These are phyloP conservation scores for Grammothele lineata DNA, from an alignment of 768 basidiomycete genomes.

Conservation along the genomic window DNA sequence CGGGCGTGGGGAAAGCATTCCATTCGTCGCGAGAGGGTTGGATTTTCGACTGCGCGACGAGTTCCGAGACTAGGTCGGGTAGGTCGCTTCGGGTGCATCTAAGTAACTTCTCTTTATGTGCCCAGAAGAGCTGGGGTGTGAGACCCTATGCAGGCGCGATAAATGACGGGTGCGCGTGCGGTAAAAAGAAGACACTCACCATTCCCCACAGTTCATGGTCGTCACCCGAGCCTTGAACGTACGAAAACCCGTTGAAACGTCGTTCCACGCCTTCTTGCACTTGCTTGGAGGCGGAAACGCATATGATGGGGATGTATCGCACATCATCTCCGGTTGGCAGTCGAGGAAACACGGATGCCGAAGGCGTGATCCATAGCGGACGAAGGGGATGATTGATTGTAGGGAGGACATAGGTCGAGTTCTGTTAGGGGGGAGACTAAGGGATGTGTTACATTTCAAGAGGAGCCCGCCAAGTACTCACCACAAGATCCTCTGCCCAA, in stretches of 20 bases:
- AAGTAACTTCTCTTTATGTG: conserved; percentile 46
- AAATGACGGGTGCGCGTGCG: neutral
- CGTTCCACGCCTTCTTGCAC: conserved; percentile 57
- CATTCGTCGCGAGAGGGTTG: conserved; percentile 3
- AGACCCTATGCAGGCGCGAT: conserved; percentile 50
- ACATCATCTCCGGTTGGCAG: conserved; percentile 25
- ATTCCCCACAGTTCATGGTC: conserved; percentile 90
- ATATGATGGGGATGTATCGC: conserved; percentile 69
- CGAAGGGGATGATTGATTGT: conserved; percentile 60
- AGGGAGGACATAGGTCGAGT: conserved; percentile 69
- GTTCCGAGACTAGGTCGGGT: conserved; percentile 34
- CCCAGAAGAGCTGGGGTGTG: conserved; percentile 72
- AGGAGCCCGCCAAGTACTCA: conserved; percentile 29
- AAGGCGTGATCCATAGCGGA: conserved; percentile 86
- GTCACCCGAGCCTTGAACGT: conserved; percentile 93
- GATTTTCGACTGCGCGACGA: conserved; percentile 13
- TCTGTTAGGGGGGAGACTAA: conserved; percentile 33
- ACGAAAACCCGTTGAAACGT: conserved; percentile 66
- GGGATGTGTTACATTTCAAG: too few species aligned
- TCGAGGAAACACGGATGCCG: conserved; percentile 48
- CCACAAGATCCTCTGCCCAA: conserved; percentile 70
- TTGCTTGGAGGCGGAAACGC: conserved; percentile 80
- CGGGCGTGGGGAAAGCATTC: conserved; percentile 24
- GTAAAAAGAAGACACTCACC: conserved; percentile 36
- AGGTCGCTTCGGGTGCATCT: conserved; percentile 44